Conservation (phyloP, 2,329 filamentous ascomycete species). For the Colletotrichum sp. region DNA sequence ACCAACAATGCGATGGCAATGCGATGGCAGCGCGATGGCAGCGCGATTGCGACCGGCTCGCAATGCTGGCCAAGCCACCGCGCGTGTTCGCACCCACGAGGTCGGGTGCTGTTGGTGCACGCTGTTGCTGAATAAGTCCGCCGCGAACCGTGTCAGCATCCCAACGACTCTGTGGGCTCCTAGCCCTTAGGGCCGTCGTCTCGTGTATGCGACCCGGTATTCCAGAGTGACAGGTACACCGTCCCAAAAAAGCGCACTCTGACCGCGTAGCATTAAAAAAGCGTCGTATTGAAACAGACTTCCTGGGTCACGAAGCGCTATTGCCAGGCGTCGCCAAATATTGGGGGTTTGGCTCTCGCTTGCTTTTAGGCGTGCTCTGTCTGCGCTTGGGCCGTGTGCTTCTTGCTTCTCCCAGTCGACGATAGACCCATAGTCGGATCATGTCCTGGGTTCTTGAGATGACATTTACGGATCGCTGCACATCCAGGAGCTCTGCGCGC, state of each 20-base stretch:
- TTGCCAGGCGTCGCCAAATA: neutral
- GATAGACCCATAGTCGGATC: constrained; percentile 5
- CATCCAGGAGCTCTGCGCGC: neutral
- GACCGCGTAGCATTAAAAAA: neutral
- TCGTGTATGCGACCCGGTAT: neutral
- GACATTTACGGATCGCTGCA: neutral
- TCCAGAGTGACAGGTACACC: neutral
- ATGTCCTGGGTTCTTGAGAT: neutral
- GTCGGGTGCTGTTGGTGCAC: neutral
- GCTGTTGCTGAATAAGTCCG: neutral
- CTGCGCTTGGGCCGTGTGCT: neutral
- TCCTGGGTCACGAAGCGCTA: neutral
- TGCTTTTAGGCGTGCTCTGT: neutral
- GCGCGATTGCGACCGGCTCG: neutral
- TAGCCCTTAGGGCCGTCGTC: neutral
- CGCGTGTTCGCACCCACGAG: neutral
- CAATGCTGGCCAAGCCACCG: neutral
- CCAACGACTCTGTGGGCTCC: neutral
- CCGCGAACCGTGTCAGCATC: neutral
- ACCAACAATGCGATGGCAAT: neutral
- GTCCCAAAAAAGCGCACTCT: neutral
- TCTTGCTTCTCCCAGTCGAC: neutral
- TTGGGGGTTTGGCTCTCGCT: neutral
- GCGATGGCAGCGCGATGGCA: neutral
- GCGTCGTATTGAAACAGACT: constrained; percentile 15